Base-by-base conservation (phyloP, 768 basidiomycete species). In the Psilocybe cubensis region DNA sequence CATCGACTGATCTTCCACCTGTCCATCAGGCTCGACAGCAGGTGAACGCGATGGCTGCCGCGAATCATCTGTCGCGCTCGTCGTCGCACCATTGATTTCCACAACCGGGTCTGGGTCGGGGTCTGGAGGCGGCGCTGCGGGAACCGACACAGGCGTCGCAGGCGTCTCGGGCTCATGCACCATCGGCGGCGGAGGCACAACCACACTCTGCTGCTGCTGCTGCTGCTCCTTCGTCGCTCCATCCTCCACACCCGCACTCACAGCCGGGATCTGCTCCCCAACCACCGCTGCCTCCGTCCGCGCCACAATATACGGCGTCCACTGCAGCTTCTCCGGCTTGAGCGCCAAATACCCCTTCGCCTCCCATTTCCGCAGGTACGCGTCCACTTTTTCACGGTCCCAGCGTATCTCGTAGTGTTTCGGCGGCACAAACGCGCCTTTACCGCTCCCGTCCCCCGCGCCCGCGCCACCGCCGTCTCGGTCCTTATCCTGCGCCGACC, bases 251-350 rank as follows among this genome's bases (percentile, higher is more conserved):
- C n/a, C n/a, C n/a, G n/a, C n/a, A n/a, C 62, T 60, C 58, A 60
- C 58, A 6, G 60, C 56, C 21, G 62, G 62, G 41, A 60, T n/a
- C n/a, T n/a, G 42, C 42, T 58, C 55, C 28, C 29, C 43, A 43
- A 45, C 46, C 28, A 42, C 50, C 27, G 57, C 57, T 11, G 56
- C 62, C 41, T 65, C 66, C 44, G 60, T 67, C 63, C 83, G 76
- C 4, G 87, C 78, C 42, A 94, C 72, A 35, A 97, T 75, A 72
- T 96, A 98, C 24, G 96, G 96, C 60, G 88, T 96, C 92, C 96
- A 99, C 67, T 93, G 94, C 59, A 98, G 79, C 70, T 86, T 86
- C 66, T 96, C 94, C 1, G 94, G 88, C 62, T 83, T 84, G 56
- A 93, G 76, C 62, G 72, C 82, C 58, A 94, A 66, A 64, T 94